Base-by-base conservation (phyloP, 2,329 filamentous ascomycete genomes). In the Aspergillus phoenicis region DNA sequence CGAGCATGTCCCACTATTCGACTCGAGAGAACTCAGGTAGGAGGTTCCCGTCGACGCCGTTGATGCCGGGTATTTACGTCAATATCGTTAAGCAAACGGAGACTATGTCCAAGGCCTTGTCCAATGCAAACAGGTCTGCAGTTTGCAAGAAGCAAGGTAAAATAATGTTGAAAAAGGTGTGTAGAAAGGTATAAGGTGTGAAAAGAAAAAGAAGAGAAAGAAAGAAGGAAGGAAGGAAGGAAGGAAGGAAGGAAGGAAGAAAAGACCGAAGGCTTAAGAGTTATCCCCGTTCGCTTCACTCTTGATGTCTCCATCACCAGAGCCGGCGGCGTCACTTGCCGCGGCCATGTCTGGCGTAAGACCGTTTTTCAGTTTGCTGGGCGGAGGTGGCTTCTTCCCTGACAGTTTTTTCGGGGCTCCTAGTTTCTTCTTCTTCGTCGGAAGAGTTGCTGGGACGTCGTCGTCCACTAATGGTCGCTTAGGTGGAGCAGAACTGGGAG, bases 351-450 rank as follows among this genome's bases (percentile, higher is more conserved):
- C 73, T 6, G 72, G 71, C 2, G 76, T 79, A 22, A 78, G 72
- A 30, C 75, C 77, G 64, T 78, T 78, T 58, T 78, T 79, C 33
- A 79, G 65, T 63, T 78, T 79, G 62, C 65, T 60, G 60, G 71
- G 60, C 63, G 73, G 71, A 3, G 72, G 69, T 6, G 77, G 77
- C 56, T 79, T 80, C 53, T 72, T 74, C 26, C 65, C 68, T 2
- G 72, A 70, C 22, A 71, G 64, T 64, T 78, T 76, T 60, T 79
- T 78, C 5, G 69, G 68, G n/a, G 64, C 68, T 47, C 74, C 76
- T 15, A 70, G 62, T 58, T 83, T 83, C 71, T 83, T 83, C 73
- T 83, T 83, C 66, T 82, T 81, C 54, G 41, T 20, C 41, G 80
- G 81, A 51, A 77, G 73, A 47, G 80, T 75, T 20, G 77, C 74